A percentile compares a stretch with the other conserved stretches of the same genome.
Conservation (phyloP, 495 filamentous ascomycete genomes). For the Aspergillus biplanus region DNA sequence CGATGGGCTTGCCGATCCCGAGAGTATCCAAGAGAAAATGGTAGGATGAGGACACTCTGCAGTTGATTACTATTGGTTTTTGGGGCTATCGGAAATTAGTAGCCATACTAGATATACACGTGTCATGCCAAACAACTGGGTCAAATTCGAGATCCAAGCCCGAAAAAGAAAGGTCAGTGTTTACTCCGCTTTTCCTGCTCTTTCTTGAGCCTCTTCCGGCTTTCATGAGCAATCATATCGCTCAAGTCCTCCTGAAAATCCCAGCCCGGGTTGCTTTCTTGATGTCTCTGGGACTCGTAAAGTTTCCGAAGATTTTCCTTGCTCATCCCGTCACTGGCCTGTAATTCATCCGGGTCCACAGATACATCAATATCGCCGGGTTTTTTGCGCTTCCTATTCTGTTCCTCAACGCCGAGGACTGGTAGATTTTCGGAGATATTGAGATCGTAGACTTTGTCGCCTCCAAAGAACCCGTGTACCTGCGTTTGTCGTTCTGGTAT, state of each 20-base stretch:
- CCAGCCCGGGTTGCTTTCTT: conserved; percentile 72
- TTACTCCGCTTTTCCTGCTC: conserved; percentile 74
- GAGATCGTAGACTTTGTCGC: conserved; percentile 90
- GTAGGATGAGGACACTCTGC: too few species aligned
- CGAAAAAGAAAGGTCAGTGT: conserved; percentile 30
- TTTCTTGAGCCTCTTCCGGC: conserved; percentile 81
- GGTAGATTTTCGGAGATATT: conserved; percentile 58
- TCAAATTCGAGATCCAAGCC: neutral
- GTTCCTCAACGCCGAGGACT: conserved; percentile 80
- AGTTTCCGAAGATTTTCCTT: conserved; percentile 68
- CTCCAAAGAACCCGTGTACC: conserved; percentile 92
- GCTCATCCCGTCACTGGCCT: conserved; percentile 68
- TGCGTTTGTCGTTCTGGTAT: conserved; percentile 83
- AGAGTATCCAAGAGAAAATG: too few species aligned
- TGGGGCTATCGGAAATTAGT: too few species aligned
- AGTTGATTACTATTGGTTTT: too few species aligned
- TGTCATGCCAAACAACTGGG: too few species aligned
- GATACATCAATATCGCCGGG: conserved; percentile 93
- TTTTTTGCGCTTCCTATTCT: conserved; percentile 85
- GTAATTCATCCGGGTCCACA: conserved; percentile 79
- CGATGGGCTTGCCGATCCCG: too few species aligned
- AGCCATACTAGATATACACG: too few species aligned
- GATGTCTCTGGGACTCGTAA: conserved; percentile 77
- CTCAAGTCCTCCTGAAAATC: conserved; percentile 90
- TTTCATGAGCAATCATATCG: conserved; percentile 96